Conservation (phyloP, 1,139 yeast species). For the Torulaspora pretoriensis region DNA sequence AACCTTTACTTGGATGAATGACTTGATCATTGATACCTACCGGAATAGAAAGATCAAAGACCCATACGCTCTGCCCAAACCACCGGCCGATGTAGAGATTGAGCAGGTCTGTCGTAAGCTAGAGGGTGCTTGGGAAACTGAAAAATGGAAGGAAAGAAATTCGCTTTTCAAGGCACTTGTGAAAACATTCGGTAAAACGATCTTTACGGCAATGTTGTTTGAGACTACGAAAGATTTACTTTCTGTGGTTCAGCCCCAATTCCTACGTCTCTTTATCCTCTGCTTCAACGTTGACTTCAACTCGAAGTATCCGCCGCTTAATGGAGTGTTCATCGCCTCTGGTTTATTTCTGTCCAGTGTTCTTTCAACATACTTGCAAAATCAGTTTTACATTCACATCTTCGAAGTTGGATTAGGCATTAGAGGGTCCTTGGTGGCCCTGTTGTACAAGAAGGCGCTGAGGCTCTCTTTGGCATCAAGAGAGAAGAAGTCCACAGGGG, state of each 20-base stretch:
- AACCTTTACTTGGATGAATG: constrained; percentile 63
- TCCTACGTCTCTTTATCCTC: constrained; percentile 46
- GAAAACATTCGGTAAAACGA: constrained; percentile 47
- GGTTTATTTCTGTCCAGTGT: constrained; percentile 49
- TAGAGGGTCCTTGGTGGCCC: constrained; percentile 48
- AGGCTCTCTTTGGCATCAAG: constrained; percentile 47
- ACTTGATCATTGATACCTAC: constrained; percentile 48
- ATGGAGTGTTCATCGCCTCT: constrained; percentile 50
- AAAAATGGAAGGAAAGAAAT: constrained; percentile 36
- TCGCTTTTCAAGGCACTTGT: constrained; percentile 43
- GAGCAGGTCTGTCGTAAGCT: constrained; percentile 36
- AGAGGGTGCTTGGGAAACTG: constrained; percentile 40
- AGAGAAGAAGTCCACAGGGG: constrained; percentile 49
- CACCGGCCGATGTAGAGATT: constrained; percentile 49
- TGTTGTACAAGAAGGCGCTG: constrained; percentile 51
- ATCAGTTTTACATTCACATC: constrained; percentile 50
- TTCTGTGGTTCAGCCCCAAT: constrained; percentile 54
- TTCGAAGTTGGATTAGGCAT: constrained; percentile 51
- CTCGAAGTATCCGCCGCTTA: constrained; percentile 40
- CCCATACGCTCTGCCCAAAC: constrained; percentile 51
- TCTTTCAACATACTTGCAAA: constrained; percentile 45
- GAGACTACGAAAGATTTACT: constrained; percentile 46
- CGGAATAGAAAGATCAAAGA: constrained; percentile 44
- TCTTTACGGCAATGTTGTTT: constrained; percentile 42
- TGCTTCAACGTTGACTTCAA: constrained; percentile 41